Percentiles rank a stretch among this genome's conserved stretches.
phyloP scores from a whole-genome alignment of 2,329 filamentous ascomycete species.

The Cryphonectria carpinicola region DNA sequence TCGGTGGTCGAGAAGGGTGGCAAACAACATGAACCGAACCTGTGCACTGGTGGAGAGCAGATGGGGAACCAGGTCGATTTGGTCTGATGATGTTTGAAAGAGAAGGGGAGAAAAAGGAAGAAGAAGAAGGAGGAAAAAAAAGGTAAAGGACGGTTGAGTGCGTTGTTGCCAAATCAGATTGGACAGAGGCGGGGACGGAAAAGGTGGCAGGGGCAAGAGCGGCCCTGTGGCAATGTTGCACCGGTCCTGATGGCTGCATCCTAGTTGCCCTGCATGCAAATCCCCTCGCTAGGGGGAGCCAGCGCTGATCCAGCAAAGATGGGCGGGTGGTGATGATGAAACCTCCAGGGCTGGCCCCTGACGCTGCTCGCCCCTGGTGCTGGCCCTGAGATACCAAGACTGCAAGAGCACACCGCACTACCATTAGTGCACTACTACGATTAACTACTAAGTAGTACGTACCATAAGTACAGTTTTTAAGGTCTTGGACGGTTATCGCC shows the following conservation, averaged over 20 bases:
- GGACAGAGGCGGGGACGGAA: conserved; percentile 23
- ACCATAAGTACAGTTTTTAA: no score
- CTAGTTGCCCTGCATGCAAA: conserved; percentile 28
- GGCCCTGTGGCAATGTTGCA: conserved; percentile 31
- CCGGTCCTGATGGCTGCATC: conserved; percentile 19
- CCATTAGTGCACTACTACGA: neutral
- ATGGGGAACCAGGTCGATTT: neutral
- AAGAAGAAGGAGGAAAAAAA: neutral
- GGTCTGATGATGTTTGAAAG: conserved; percentile 7
- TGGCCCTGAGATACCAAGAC: neutral
- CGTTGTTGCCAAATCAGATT: conserved; percentile 26
- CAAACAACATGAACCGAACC: neutral
- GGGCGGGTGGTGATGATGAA: conserved; percentile 21
- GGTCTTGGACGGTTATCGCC: no score
- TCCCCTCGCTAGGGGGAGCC: conserved; percentile 24
- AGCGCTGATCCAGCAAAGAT: conserved; percentile 22
- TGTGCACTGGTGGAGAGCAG: neutral
- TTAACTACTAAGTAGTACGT: no score
- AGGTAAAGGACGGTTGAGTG: conserved; percentile 16
- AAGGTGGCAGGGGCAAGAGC: conserved; percentile 29
- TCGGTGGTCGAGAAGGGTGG: neutral
- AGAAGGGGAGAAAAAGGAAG: neutral
- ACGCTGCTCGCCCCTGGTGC: neutral
- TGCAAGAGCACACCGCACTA: neutral
- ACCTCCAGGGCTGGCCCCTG: conserved; percentile 28